Evolutionary conservation across 1,139 yeast species (phyloP), one percentile per base, ranked within the genome.

Genomic region (Yamadazyma sp.): DNA sequence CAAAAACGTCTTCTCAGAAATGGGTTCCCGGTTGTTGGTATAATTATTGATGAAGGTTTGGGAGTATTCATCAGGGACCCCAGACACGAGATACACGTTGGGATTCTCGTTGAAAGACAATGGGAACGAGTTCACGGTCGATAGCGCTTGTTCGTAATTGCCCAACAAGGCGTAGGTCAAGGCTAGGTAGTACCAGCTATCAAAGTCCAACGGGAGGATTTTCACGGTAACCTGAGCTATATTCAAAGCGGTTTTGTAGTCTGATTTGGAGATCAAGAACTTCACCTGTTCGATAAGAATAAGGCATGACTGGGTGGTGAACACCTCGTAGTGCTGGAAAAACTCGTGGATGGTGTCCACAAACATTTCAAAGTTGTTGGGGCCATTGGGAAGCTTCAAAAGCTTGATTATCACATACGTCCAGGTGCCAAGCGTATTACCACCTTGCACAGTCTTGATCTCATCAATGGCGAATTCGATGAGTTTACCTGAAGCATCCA

Each of bases 191-290:
- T 56, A 63, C 76, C 77, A 71, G 33, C 67, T 58, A 24, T 70
- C 75, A 41, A 63, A 71, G 44, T 71, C 76, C 30, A 69, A 58
- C 5, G 75, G 75, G 26, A 70, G 50, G 4, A 69, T 55, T 23
- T 55, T 47, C 8, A 69, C 59, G 15, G 68, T 56, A 17, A 54
- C 56, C 38, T 63, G 52, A 10, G 75, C 66, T 14, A 69, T 48
- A 3, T 46, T 44, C 39, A 62, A 44, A 0, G 76, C 77, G 10
- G 51, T 41, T 1, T 39, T 43, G 45, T 53, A 63, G 15, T 56
- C 43, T 5, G 51, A 48, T 41, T 62, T 61, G 5, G 71, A 57
- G 2, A 71, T 54, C 17, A 71, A 50, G 42, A 63, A 71, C 36
- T 64, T 65, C 9, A 65, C 63, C 45, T 71, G 76, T 37, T 71